Conservation (phyloP, 2,329 filamentous ascomycete genomes). For the Penicillium sclerotiorum region DNA sequence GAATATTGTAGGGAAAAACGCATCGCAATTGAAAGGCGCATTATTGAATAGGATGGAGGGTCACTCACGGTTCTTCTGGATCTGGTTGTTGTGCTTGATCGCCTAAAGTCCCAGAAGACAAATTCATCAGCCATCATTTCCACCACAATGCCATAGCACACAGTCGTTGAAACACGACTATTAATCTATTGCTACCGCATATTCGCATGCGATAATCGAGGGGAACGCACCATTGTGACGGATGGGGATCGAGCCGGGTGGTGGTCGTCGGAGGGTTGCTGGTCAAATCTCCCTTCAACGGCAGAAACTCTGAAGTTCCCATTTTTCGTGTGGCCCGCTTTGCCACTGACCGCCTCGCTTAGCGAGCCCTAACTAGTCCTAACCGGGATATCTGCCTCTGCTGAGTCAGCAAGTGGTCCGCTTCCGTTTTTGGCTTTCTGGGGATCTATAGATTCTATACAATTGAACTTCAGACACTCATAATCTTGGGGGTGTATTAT, state of each 20-base stretch:
- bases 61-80: constrained; percentile 87
- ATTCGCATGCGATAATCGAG: constrained; percentile 22
- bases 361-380: constrained; percentile 46
- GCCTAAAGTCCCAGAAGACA: constrained; percentile 59
- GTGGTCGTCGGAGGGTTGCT: constrained; percentile 50
- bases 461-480: too few species aligned
- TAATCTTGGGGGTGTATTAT: too few species aligned
- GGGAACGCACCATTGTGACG: constrained; percentile 53
- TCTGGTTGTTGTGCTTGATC: constrained; percentile 99
- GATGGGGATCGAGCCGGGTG: constrained; percentile 55
- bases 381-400: constrained; percentile 27
- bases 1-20: constrained; percentile 3
- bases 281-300: constrained; percentile 47
- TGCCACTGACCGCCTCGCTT: constrained; percentile 45
- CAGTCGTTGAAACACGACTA: not conserved
- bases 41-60: constrained; percentile 1
- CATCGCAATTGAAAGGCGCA: not conserved
- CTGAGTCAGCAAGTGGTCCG: constrained; percentile 15
- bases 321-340: constrained; percentile 46
- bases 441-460: not conserved
- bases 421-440: not conserved
- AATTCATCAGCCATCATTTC: constrained; percentile 23
- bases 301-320: constrained; percentile 34
- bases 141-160: constrained; percentile 2
- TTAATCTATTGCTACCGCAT: constrained; percentile 15